Conservation (phyloP, 495 filamentous ascomycete species). For the Recurvomyces mirabilis region DNA sequence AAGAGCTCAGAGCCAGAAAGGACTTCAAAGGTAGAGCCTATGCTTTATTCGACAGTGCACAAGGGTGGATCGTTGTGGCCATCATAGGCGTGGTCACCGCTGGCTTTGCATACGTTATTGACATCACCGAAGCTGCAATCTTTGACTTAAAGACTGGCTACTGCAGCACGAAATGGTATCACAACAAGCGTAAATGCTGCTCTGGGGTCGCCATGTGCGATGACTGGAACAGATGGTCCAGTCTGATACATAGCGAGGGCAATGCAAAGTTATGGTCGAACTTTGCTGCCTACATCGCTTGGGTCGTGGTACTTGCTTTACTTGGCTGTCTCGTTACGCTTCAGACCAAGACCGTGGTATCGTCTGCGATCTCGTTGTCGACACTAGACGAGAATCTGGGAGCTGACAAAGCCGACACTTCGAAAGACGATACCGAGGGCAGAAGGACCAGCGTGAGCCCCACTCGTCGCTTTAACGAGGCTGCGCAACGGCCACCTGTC, state of each 20-base stretch:
- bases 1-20: slow-evolving; percentile 67
- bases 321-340: slow-evolving; percentile 70
- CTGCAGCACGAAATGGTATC: slow-evolving; percentile 60
- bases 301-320: slow-evolving; percentile 60
- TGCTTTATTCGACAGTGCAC: slow-evolving; percentile 72
- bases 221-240: slow-evolving; percentile 68
- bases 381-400: slow-evolving; percentile 78
- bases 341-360: slow-evolving; percentile 80
- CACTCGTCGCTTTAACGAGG: slow-evolving; percentile 21
- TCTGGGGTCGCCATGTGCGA: slow-evolving; percentile 47
- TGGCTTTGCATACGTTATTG: slow-evolving; percentile 75
- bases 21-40: slow-evolving; percentile 70
- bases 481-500: slow-evolving; percentile 51
- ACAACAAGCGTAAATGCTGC: slow-evolving; percentile 70
- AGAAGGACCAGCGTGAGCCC: slow-evolving; percentile 32
- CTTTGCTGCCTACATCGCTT: slow-evolving; percentile 58
- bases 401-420: slow-evolving; percentile 21
- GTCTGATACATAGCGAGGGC: slow-evolving; percentile 43
- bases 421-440: slow-evolving; percentile 21
- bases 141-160: slow-evolving; percentile 91
- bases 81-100: slow-evolving; percentile 84
- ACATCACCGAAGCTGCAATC: slow-evolving; percentile 68
- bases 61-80: slow-evolving; percentile 91
- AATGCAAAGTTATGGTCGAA: slow-evolving; percentile 56
- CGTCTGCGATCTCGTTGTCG: slow-evolving; percentile 71